A percentile compares a stretch with the other conserved stretches of the same genome.
Conservation (phyloP, 495 filamentous ascomycete species). For the Penicillium samsonianum region DNA sequence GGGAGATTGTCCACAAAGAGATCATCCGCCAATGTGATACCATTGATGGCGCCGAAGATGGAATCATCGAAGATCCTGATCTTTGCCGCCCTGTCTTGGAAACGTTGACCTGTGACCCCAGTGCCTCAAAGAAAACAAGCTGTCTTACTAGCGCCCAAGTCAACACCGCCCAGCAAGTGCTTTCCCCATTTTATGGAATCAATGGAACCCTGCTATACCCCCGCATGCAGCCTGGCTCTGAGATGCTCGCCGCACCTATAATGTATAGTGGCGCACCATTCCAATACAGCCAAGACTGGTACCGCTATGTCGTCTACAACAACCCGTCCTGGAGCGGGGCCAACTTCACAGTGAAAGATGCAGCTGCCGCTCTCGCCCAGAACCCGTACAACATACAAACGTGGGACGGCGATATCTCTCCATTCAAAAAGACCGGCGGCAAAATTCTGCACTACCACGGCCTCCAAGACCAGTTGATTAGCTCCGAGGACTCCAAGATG, state of each 20-base stretch:
- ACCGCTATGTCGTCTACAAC: constrained; percentile 55
- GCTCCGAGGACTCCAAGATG: constrained; percentile 42
- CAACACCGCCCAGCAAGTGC: constrained; percentile 53
- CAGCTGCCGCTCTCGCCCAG: constrained; percentile 35
- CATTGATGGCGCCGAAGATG: constrained; percentile 69
- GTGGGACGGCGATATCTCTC: constrained; percentile 49
- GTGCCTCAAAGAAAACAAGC: constrained; percentile 29
- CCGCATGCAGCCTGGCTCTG: constrained; percentile 49
- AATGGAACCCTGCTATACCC: constrained; percentile 60
- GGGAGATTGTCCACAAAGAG: constrained; percentile 55
- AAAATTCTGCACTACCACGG: constrained; percentile 57
- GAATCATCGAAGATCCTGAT: constrained; percentile 59
- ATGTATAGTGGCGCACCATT: constrained; percentile 46
- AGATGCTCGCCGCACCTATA: constrained; percentile 31
- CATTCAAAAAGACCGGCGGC: constrained; percentile 44
- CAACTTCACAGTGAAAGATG: constrained; percentile 42
- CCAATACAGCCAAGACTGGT: constrained; percentile 48
- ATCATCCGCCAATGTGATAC: constrained; percentile 66
- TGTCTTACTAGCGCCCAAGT: constrained; percentile 62
- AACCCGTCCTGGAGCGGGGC: constrained; percentile 51
- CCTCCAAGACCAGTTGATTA: constrained; percentile 47
- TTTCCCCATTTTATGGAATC: constrained; percentile 52
- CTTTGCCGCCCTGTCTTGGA: constrained; percentile 58
- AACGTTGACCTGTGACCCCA: constrained; percentile 51
- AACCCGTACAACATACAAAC: constrained; percentile 54